A percentile compares a stretch with the other conserved stretches of the same genome.
These are phyloP conservation scores for Amylostereum chailletii DNA, from an alignment of 1,284 basidiomycete genomes.

Conservation along the genomic window DNA sequence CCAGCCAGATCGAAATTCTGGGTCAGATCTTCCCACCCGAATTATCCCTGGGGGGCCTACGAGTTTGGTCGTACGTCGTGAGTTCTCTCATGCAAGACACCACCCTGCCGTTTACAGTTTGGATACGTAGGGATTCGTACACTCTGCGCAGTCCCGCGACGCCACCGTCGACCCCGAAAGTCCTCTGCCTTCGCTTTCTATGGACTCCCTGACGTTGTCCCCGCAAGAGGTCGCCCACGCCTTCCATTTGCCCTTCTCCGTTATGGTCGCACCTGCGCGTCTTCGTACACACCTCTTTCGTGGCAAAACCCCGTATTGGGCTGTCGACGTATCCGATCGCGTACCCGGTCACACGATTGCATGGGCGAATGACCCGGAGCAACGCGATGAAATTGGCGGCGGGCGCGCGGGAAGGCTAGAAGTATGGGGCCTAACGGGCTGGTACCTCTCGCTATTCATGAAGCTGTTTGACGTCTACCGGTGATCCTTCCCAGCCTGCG, in stretches of 20 bases:
- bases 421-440: slow-evolving; percentile 77
- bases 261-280: slow-evolving; percentile 36
- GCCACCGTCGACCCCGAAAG: slow-evolving; percentile 6
- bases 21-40: slow-evolving; percentile 59
- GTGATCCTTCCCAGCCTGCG: slow-evolving; percentile 11
- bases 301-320: slow-evolving; percentile 46
- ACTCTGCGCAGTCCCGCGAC: slow-evolving; percentile 19
- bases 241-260: slow-evolving; percentile 61
- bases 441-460: slow-evolving; percentile 65
- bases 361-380: slow-evolving; percentile 17
- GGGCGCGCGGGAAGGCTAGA: slow-evolving; percentile 41
- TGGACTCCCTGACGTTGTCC: slow-evolving; percentile 45
- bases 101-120: neutral
- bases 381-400: slow-evolving; percentile 33
- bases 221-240: slow-evolving; percentile 55
- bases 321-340: slow-evolving; percentile 61
- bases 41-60: slow-evolving; percentile 46
- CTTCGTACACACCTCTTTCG: slow-evolving; percentile 49
- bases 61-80: slow-evolving; percentile 72
- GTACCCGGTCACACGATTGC: slow-evolving; percentile 20
- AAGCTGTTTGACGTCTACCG: slow-evolving; percentile 36
- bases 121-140: slow-evolving; percentile 50
- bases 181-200: slow-evolving; percentile 52
- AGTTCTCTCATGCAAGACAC: slow-evolving; percentile 19
- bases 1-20: slow-evolving; percentile 51